Base-by-base conservation (phyloP, 345 rosid species). In the Eucalyptus victrix region DNA sequence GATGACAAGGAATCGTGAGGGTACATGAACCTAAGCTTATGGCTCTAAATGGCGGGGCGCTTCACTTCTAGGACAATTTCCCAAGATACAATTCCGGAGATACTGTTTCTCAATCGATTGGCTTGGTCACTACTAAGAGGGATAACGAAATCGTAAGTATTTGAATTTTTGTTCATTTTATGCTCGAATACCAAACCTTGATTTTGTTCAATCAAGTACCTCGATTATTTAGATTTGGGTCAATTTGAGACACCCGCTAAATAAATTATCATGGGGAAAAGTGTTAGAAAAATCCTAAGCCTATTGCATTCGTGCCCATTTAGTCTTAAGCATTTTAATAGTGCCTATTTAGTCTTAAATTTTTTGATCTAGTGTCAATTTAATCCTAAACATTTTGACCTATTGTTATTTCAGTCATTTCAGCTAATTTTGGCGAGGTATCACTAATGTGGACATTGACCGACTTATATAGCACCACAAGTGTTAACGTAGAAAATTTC, bases 371-470 rank as follows among this genome's bases (percentile, higher is more conserved):
- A 2, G 2, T 53, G 10, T 53, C 24, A 53, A 53, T 53, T 53
- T 53, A 53, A 8, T 53, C 10, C 2, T 19, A 19, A 53, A 53
- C 1, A 53, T 53, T 53, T 53, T 53, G 24, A 53, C 10, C 2
- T 53, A 3, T 2, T 53, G 10, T 53, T 10, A 53, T 53, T 53
- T 53, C 9, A 53, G 0, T 53, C 24, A 19, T 53, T 18, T 1
- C 0, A 0, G 4, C 4, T 53, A 53, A 53, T 53, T 53, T 53
- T 19, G 56, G 56, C 2, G 1, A 5, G 9, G 4, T 53, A 19
- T 19, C 1, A 2, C 56, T 53, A 53, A 53, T 19, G 9, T 19
- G 56, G 23, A 53, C 1, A 21, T 53, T 0, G 56, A 53, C 9
- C 0, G 1, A 19, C 24, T 53, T 53, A 53, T 53, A 53, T 19